Percentiles rank a stretch among this genome's conserved stretches.
Evolutionary conservation across 129 eudicot species (phyloP).

Genomic region (Flaveria brownii): DNA sequence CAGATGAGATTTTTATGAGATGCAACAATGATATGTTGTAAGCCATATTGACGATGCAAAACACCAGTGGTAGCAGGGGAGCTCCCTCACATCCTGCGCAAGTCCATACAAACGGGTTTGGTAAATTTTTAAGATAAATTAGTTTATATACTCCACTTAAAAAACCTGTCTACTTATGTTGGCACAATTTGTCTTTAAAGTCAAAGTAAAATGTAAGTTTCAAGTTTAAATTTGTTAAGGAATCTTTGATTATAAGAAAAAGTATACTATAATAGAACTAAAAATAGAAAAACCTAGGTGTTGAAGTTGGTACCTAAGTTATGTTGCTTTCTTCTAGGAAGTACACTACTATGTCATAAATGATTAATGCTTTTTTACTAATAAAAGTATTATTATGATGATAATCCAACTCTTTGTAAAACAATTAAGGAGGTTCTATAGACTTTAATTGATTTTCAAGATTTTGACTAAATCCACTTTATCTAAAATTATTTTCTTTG

Average conservation of each 20-base stretch:
- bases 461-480: neutral
- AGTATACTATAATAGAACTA: neutral
- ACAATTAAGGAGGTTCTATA: neutral
- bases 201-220: neutral
- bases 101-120: slow-evolving; percentile 15
- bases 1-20: slow-evolving; percentile 87
- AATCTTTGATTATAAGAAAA: neutral
- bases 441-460: neutral
- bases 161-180: neutral
- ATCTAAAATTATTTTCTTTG: neutral
- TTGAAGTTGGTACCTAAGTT: neutral
- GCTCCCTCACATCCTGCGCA: slow-evolving; percentile 89
- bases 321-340: neutral
- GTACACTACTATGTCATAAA: neutral
- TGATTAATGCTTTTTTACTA: neutral
- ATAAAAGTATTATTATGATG: neutral
- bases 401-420: neutral
- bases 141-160: neutral
- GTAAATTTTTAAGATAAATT: neutral
- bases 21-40: slow-evolving; percentile 90
- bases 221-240: neutral
- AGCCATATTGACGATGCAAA: slow-evolving; percentile 87
- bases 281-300: neutral
- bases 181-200: neutral
- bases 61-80: slow-evolving; percentile 77